Evolutionary conservation across 2,329 filamentous ascomycete genomes (phyloP).

Genomic region (Fusarium anthophilum): DNA sequence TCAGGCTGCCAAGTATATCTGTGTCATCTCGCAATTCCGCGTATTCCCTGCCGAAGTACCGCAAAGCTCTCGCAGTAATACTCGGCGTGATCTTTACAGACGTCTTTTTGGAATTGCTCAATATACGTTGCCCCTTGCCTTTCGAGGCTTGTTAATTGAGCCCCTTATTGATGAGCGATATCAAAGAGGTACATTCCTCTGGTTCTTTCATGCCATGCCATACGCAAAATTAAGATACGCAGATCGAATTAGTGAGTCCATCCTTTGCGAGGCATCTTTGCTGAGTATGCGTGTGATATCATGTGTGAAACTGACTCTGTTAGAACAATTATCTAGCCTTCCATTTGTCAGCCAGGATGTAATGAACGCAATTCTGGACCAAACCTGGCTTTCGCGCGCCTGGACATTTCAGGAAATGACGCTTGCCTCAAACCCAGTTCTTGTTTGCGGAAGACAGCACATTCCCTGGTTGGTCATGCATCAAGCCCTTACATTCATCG

Average conservation of each 20-base stretch:
- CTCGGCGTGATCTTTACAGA: rapidly evolving
- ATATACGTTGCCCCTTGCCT: background rate
- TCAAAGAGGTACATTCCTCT: rapidly evolving
- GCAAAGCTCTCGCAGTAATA: rapidly evolving
- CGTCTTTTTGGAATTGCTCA: rapidly evolving
- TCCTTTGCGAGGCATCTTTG: rapidly evolving
- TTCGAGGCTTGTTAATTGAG: rapidly evolving
- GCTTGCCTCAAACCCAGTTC: background rate
- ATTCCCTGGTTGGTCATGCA: background rate
- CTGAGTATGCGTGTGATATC: rapidly evolving
- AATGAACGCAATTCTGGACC: rapidly evolving
- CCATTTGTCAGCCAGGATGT: background rate
- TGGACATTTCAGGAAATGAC: background rate
- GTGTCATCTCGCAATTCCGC: background rate
- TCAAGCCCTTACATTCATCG: background rate
- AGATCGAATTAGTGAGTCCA: background rate
- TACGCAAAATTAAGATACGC: rapidly evolving
- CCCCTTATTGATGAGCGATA: background rate
- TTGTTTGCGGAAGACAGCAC: rapidly evolving
- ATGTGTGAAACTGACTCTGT: rapidly evolving
- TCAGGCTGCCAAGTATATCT: background rate
- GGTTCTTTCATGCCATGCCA: rapidly evolving
- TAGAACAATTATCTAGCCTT: background rate
- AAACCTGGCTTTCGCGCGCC: background rate
- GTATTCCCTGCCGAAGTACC: rapidly evolving